A percentile compares a stretch with the other conserved stretches of the same genome.
phyloP scores from a whole-genome alignment of 1,139 yeast genomes.

The Hyphopichia pseudoburtonii region DNA sequence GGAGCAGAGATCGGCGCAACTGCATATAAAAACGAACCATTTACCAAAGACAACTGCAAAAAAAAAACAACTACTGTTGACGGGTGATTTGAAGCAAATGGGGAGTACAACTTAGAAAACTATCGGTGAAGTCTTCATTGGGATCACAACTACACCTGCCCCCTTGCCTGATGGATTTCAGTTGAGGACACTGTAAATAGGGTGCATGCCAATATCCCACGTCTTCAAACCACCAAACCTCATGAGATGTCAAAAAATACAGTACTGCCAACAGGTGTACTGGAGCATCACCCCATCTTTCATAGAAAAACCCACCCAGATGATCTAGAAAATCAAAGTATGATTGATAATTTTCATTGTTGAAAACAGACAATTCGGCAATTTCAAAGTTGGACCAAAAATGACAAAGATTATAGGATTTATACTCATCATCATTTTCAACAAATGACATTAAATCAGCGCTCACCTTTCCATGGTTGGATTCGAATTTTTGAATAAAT shows the following conservation, averaged over 20 bases:
- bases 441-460: conserved; percentile 17
- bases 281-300: conserved; percentile 47
- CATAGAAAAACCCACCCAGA: conserved; percentile 38
- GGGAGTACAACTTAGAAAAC: conserved; percentile 31
- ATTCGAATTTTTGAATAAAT: conserved; percentile 14
- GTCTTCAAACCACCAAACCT: conserved; percentile 32
- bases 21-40: too few species aligned
- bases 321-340: conserved; percentile 28
- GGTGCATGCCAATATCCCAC: conserved; percentile 39
- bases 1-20: too few species aligned
- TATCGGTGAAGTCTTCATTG: conserved; percentile 26
- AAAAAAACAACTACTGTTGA: too few species aligned
- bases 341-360: conserved; percentile 19
- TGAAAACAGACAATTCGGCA: conserved; percentile 28
- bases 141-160: conserved; percentile 35
- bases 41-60: too few species aligned
- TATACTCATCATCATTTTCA: conserved; percentile 19
- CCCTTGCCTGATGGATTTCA: conserved; percentile 11
- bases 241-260: conserved; percentile 19
- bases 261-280: conserved; percentile 33
- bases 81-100: conserved; percentile 19
- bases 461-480: conserved; percentile 10
- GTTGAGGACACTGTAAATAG: conserved; percentile 33
- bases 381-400: conserved; percentile 43
- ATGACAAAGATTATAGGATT: conserved; percentile 37